Evolutionary conservation across 1,139 yeast species (phyloP), one percentile per base, ranked within the genome.

Genomic region (Pichia sp.): DNA sequence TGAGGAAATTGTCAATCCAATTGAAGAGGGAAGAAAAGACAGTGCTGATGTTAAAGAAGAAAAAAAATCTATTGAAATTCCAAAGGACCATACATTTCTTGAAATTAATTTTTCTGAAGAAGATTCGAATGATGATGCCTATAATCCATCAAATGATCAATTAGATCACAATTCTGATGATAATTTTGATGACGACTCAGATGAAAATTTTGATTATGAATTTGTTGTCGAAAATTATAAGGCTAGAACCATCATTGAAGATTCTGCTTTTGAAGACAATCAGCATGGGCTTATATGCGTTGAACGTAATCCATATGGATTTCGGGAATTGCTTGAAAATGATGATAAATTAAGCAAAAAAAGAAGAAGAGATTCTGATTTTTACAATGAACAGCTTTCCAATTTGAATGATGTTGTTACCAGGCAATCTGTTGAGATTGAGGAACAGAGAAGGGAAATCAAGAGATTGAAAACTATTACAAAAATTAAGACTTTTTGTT

Each of bases 371-470:
- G 33, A 31, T 4, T 23, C 5, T 4, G 35, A 32, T 23, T 22
- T 7, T 32, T 32, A 32, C 6, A 25, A 34, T 16, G 34, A 32
- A 23, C 35, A 32, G 9, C 22, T 32, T 24, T 22, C 25, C 11
- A 30, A 27, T 32, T 35, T 30, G 25, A 29, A 25, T 25, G 20
- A 23, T 20, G 36, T 28, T 20, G 37, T 29, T 16, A 28, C 24
- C 23, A 4, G 16, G 20, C 27, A 35, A 27, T 32, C 30, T 32
- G 11, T 16, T 20, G 37, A 40, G 29, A 35, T 45, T 34, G 35
- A 38, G 7, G 30, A 36, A 6, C 37, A 41, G 22, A 35, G n/a
- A 10, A 31, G 31, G 23, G 42, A 37, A 20, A 37, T 46, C 12
- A 27, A 24, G 12, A 25, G n/a, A 8, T 40, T 46, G 10, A 40